Conservation (phyloP, 1,284 basidiomycete species). For the Phenoliferia sp. region DNA sequence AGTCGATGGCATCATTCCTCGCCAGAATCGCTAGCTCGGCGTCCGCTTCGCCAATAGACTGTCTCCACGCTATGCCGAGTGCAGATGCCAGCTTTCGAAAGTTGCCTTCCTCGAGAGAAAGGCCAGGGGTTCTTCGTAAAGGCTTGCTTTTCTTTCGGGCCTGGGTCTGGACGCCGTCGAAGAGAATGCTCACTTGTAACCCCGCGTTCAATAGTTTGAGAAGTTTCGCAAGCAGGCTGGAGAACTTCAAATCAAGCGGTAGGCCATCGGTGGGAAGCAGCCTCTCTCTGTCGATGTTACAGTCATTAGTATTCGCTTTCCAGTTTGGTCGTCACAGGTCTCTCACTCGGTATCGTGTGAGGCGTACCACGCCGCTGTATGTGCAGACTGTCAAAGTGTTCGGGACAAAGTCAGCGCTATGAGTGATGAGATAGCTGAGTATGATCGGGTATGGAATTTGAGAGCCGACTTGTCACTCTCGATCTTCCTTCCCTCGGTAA, state of each 20-base stretch:
- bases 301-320: background rate
- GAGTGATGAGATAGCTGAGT: no score
- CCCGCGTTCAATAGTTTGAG: background rate
- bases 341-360: background rate
- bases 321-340: background rate
- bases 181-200: background rate
- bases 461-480: background rate
- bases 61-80: background rate
- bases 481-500: background rate
- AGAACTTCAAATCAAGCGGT: background rate
- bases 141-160: background rate
- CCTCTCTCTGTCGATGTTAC: background rate
- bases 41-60: background rate
- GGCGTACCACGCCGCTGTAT: background rate
- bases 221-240: background rate
- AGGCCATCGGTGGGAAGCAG: background rate
- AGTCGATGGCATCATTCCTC: background rate
- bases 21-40: background rate
- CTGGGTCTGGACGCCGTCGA: background rate
- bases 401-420: no score
- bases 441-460: no score
- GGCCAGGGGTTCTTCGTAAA: background rate
- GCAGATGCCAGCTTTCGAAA: background rate
- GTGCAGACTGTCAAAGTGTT: background rate
- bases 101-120: background rate